A percentile compares a stretch with the other conserved stretches of the same genome.
Conservation (phyloP, 208 protist species). For the Endotrypanum monterogeii region DNA sequence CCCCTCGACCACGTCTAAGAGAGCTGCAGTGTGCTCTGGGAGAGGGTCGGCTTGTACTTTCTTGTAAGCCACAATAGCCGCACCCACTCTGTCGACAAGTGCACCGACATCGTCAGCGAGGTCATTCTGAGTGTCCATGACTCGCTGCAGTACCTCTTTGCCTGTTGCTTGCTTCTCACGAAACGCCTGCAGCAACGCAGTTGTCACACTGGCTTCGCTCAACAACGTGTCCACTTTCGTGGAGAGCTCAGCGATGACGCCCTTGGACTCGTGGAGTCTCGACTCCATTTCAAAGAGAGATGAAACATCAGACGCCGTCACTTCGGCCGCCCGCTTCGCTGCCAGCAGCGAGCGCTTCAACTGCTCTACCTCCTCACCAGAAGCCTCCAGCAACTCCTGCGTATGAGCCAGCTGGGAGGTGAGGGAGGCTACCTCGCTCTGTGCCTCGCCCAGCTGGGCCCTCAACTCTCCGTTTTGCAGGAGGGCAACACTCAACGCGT, state of each 20-base stretch:
- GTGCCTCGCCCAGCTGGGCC: conserved; percentile 15
- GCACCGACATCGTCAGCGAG: conserved; percentile 16
- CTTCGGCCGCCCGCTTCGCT: conserved; percentile 53
- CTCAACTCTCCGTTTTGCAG: conserved; percentile 8
- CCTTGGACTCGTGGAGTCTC: conserved; percentile 37
- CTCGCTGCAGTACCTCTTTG: conserved; percentile 14
- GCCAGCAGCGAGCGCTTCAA: conserved; percentile 45
- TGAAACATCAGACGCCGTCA: conserved; percentile 43
- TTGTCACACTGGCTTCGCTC: conserved; percentile 1
- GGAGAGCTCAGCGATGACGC: conserved; percentile 23
- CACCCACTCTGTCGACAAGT: conserved; percentile 4
- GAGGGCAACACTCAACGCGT: conserved; percentile 22
- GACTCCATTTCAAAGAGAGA: conserved; percentile 62
- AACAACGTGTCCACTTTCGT: conserved; percentile 19
- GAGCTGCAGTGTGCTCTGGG: neutral
- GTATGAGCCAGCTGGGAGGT: conserved; percentile 20
- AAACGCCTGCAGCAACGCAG: conserved; percentile 11
- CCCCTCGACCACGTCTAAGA: neutral
- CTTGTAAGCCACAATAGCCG: neutral
- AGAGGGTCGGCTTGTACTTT: neutral
- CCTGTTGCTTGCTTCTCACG: conserved; percentile 7
- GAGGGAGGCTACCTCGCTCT: conserved; percentile 35
- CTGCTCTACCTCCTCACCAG: conserved; percentile 38
- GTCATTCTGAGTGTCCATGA: conserved; percentile 12
- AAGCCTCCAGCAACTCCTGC: conserved; percentile 27